Conservation (phyloP, 1,139 yeast species). For the Candida sanyaensis region DNA sequence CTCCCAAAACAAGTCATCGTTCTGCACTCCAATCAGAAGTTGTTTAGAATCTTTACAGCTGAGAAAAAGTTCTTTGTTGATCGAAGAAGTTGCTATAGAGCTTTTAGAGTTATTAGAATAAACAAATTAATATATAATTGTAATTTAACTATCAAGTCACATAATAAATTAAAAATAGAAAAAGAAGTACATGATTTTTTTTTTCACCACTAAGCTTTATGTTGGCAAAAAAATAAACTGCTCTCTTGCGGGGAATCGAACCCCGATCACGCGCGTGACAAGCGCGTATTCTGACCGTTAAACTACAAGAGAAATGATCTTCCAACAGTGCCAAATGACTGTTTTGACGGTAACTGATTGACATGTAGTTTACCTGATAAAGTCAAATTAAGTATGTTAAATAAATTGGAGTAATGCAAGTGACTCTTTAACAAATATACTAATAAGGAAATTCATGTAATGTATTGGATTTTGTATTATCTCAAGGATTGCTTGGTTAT, state of each 20-base stretch:
- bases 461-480: too few species aligned
- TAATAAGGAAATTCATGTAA: too few species aligned
- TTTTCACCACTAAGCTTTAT: too few species aligned
- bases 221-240: not conserved
- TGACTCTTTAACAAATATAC: too few species aligned
- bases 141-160: not conserved
- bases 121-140: not conserved
- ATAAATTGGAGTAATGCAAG: too few species aligned
- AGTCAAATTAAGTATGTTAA: too few species aligned
- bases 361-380: too few species aligned
- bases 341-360: too few species aligned
- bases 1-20: not conserved
- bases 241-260: conserved; percentile 3
- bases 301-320: not conserved
- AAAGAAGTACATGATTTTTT: not conserved
- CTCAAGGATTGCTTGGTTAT: too few species aligned
- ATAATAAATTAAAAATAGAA: not conserved
- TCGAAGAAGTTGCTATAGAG: conserved; percentile 37
- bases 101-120: conserved; percentile 18
- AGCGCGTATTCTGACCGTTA: conserved; percentile 3
- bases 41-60: conserved; percentile 21
- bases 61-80: conserved; percentile 34
- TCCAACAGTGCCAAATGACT: not conserved
- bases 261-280: conserved; percentile 5
- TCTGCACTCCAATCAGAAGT: conserved; percentile 8